Evolutionary conservation across 1,284 basidiomycete genomes (phyloP).

Genomic region (Caloboletus firmus): DNA sequence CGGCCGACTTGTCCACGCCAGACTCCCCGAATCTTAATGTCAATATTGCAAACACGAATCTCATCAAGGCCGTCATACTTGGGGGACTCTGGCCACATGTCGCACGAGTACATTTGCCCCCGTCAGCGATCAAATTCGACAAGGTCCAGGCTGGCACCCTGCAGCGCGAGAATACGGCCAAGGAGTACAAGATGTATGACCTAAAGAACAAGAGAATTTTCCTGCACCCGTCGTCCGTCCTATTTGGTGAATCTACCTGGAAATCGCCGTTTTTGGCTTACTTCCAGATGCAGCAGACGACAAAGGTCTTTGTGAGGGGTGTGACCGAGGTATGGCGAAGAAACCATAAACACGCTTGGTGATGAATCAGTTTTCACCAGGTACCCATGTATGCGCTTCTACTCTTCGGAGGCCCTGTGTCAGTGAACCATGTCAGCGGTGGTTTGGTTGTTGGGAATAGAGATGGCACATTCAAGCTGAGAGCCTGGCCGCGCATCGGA

Average conservation of each 20-base stretch:
- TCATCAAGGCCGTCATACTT: constrained; percentile 80
- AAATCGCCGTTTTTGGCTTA: constrained; percentile 79
- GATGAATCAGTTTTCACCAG: constrained; percentile 36
- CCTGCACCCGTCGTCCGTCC: constrained; percentile 81
- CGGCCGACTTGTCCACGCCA: constrained; percentile 47
- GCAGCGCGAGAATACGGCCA: constrained; percentile 78
- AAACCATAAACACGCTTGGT: neutral
- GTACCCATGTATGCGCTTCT: constrained; percentile 84
- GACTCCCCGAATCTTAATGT: constrained; percentile 51
- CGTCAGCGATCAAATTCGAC: constrained; percentile 76
- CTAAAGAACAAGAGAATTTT: constrained; percentile 63
- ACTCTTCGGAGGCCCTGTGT: constrained; percentile 80
- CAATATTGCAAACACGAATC: constrained; percentile 66
- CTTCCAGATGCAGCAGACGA: constrained; percentile 83
- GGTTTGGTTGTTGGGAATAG: constrained; percentile 67
- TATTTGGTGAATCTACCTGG: constrained; percentile 77
- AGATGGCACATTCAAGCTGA: constrained; percentile 59
- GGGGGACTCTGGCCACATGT: constrained; percentile 84
- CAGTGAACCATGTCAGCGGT: constrained; percentile 76
- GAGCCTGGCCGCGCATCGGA: constrained; percentile 86
- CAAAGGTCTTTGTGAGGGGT: constrained; percentile 84
- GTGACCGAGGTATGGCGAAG: constrained; percentile 71
- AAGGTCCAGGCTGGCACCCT: constrained; percentile 78
- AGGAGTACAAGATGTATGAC: constrained; percentile 81
- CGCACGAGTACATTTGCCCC: constrained; percentile 73